A percentile compares a stretch with the other conserved stretches of the same genome.
Conservation (phyloP, 257 asterid genomes). For the Fraxinus cuspidata region DNA sequence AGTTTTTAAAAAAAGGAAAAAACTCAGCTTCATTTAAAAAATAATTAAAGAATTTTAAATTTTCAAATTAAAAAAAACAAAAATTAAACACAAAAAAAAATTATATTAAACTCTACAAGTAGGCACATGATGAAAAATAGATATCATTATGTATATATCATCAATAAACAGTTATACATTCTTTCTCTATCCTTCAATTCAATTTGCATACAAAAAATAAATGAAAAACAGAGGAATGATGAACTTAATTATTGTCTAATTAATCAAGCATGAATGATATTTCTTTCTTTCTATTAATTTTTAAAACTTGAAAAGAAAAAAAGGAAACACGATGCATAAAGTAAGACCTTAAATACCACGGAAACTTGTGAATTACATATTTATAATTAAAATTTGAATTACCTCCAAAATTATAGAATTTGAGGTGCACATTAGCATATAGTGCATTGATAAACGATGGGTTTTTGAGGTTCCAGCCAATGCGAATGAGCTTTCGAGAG, state of each 20-base stretch:
- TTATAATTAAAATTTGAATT: constrained; percentile 15
- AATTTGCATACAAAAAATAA: background rate
- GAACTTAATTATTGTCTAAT: background rate
- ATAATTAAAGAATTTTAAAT: background rate
- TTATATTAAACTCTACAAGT: background rate
- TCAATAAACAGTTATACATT: background rate
- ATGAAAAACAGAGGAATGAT: background rate
- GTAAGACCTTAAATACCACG: background rate
- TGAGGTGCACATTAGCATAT: background rate
- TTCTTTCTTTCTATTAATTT: background rate
- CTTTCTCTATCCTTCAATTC: background rate
- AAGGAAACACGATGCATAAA: background rate
- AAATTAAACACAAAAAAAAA: background rate
- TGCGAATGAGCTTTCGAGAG: constrained; percentile 5
- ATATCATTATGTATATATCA: background rate
- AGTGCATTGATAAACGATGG: constrained; percentile 33
- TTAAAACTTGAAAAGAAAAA: background rate
- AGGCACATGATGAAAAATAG: background rate
- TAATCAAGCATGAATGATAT: background rate
- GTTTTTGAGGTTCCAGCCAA: constrained; percentile 41
- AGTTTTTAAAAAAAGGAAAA: no score
- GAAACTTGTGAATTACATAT: background rate
- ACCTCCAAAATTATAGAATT: constrained; percentile 20
- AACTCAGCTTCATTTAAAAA: background rate
- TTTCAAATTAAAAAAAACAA: background rate